Evolutionary conservation across 2,329 filamentous ascomycete species (phyloP), one percentile per base, ranked within the genome.

Genomic region (Leptographium galeiforme): DNA sequence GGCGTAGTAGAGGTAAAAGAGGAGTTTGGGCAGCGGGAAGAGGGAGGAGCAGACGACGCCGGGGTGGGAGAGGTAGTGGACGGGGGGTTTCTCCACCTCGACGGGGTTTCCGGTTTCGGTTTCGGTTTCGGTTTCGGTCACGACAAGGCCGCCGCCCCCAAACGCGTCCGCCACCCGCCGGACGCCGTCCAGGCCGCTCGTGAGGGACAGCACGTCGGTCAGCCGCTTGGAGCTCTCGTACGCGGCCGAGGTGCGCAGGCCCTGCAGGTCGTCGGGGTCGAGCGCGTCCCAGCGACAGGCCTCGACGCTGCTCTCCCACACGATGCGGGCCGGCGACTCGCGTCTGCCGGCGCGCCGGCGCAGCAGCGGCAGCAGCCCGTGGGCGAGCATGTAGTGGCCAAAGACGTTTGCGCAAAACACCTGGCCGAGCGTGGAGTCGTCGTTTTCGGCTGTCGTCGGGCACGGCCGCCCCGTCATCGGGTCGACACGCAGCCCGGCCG

Each of bases 371-470:
- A 85, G 76, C 12, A 97, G 76, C 63, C 84, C 81, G 66, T 95
- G 90, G 16, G 81, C 80, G 30, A 98, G 80, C 63, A 96, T 71
- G 66, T 98, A 97, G 70, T 98, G 93, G 0, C 93, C 93, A 64
- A 98, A 97, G 34, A 95, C 78, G 64, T 97, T 97, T 50, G 91
- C 85, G 65, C 84, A 85, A 66, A 97, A 98, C 18, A 95, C 81
- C 59, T 88, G 77, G 4, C 89, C 90, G 0, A 98, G 71, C 25
- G 25, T 25, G 6, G 72, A 70, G 0, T 84, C 82, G 55, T 82
- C 78, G 12, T 51, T 51, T 55, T 47, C 50, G 43, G 56, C 34
- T 2, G 10, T 19, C 14, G 32, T 8, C n/a, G 38, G 48, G 11
- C 49, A 53, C 36, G 48, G 34, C 40, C 46, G 70, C 67, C 56